phyloP scores from a whole-genome alignment of 2,329 filamentous ascomycete species.

The Ophiostoma triangulosporum region DNA sequence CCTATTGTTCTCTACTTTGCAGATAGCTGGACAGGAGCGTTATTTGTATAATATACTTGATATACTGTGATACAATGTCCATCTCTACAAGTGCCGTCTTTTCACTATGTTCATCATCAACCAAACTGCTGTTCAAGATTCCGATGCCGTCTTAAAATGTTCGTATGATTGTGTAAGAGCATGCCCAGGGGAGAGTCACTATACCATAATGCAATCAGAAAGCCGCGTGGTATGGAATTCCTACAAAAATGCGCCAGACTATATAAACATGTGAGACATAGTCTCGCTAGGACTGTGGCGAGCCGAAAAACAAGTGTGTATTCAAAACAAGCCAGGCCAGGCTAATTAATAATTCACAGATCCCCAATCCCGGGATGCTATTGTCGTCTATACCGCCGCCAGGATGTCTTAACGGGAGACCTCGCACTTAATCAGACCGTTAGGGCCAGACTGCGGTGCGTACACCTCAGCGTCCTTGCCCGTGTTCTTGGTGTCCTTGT shows the following conservation, averaged over 20 bases:
- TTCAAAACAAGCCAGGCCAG: not conserved
- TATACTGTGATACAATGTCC: not conserved
- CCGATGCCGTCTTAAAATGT: no score
- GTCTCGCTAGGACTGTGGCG: not conserved
- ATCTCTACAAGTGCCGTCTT: not conserved
- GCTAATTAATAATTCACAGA: not conserved
- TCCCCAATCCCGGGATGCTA: not conserved
- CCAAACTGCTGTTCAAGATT: no score
- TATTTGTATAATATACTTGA: not conserved
- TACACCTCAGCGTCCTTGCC: constrained; percentile 93
- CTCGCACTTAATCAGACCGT: constrained; percentile 90
- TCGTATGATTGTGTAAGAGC: no score
- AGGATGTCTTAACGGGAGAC: constrained; percentile 43
- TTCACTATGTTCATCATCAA: no score
- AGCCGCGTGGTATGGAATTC: no score
- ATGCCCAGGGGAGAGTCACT: no score
- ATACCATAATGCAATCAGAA: no score
- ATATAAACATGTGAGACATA: not conserved
- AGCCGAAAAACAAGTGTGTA: not conserved
- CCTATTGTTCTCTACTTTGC: not conserved
- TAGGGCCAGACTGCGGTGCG: constrained; percentile 82
- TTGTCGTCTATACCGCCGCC: not conserved
- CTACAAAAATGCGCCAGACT: not conserved
- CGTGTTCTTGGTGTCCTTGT: constrained; percentile 89
- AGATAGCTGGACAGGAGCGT: not conserved